Evolutionary conservation across 2,329 filamentous ascomycete species (phyloP).

Genomic region (Neodidymelliopsis sp.): DNA sequence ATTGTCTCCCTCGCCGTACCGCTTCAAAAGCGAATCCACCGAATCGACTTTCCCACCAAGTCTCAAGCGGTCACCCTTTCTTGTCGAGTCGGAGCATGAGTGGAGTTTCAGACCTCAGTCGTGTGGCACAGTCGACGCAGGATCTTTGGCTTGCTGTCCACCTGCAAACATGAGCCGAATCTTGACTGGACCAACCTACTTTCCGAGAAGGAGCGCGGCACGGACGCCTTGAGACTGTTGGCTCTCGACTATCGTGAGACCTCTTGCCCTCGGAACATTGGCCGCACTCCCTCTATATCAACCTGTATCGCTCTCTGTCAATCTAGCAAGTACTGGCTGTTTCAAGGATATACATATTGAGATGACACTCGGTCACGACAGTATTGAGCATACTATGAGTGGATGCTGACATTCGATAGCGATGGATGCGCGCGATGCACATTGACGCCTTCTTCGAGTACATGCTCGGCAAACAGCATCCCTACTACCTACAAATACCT

Average conservation of each 20-base stretch:
- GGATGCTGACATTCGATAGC: conserved; percentile 55
- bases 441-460: conserved; percentile 95
- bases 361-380: neutral
- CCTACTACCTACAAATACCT: conserved; percentile 82
- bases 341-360: neutral
- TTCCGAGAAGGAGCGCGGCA: neutral
- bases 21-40: neutral
- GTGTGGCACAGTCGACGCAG: neutral
- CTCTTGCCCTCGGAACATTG: neutral
- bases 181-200: conserved; percentile 1
- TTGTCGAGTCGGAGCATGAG: neutral
- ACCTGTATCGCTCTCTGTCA: neutral
- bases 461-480: conserved; percentile 76
- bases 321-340: neutral
- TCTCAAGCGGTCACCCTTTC: neutral
- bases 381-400: neutral
- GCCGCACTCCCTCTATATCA: neutral
- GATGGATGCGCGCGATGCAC: conserved; percentile 98
- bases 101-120: neutral
- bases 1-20: neutral
- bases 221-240: neutral
- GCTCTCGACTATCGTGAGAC: neutral
- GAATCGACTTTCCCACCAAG: neutral
- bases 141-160: neutral
- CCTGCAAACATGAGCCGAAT: neutral